Percentiles rank a stretch among this genome's conserved stretches.
These are phyloP conservation scores for Globisporangium paroecandrum DNA, from an alignment of 352 stramenopile genomes.

Conservation along the genomic window DNA sequence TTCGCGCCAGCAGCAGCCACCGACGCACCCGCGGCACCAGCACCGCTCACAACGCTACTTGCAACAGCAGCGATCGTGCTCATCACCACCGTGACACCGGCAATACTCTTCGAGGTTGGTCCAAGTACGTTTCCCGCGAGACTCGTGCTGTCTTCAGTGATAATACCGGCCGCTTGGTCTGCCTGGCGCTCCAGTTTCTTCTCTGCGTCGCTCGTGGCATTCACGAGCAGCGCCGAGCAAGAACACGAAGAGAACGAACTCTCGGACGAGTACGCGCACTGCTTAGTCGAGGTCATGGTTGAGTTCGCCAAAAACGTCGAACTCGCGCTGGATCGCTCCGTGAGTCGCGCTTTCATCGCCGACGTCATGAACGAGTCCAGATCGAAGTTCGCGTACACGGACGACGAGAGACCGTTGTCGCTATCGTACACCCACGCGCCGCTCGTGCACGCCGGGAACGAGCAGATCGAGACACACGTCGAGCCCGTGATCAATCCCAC, in stretches of 20 bases:
- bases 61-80: constrained; percentile 71
- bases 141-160: constrained; percentile 62
- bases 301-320: constrained; percentile 54
- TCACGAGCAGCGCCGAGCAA: constrained; percentile 58
- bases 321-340: constrained; percentile 35
- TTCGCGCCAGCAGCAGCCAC: constrained; percentile 53
- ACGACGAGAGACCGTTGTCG: constrained; percentile 60
- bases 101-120: constrained; percentile 63
- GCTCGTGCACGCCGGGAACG: constrained; percentile 65
- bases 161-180: constrained; percentile 45
- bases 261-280: constrained; percentile 64
- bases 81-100: constrained; percentile 64
- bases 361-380: constrained; percentile 58
- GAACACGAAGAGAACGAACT: constrained; percentile 61
- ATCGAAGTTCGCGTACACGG: constrained; percentile 50
- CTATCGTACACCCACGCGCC: constrained; percentile 56
- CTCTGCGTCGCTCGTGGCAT: constrained; percentile 42
- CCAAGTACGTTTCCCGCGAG: constrained; percentile 55
- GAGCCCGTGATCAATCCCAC: constrained; percentile 42
- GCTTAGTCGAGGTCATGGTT: constrained; percentile 50
- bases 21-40: constrained; percentile 40
- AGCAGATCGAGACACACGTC: constrained; percentile 77
- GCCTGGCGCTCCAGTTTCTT: constrained; percentile 61
- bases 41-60: constrained; percentile 43
- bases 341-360: constrained; percentile 37